These are phyloP conservation scores for Cystobasidium ongulense DNA, from an alignment of 768 basidiomycete species.

Conservation along the genomic window DNA sequence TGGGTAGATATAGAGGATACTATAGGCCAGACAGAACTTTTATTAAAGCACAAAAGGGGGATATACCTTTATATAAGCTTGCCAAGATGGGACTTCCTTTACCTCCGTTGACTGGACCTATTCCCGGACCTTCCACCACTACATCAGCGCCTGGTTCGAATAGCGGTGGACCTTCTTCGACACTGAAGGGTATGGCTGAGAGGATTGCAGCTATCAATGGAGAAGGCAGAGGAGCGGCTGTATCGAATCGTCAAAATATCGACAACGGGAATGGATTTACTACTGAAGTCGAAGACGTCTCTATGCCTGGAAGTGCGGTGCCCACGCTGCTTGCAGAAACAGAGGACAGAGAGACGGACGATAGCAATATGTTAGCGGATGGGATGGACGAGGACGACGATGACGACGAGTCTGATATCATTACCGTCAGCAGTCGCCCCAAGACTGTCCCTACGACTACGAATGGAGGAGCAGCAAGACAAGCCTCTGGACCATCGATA, in stretches of 20 bases:
- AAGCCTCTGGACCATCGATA: not conserved
- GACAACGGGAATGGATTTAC: not conserved
- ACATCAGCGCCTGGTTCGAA: not conserved
- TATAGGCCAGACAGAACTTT: slow-evolving; percentile 5
- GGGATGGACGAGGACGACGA: not conserved
- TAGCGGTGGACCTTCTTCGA: not conserved
- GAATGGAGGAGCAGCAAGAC: not conserved
- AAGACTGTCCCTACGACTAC: not conserved
- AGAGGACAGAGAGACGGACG: slow-evolving; percentile 1
- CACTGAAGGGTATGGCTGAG: not conserved
- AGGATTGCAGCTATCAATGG: not conserved
- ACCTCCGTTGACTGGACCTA: not conserved
- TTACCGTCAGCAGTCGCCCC: not conserved
- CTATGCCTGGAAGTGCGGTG: slow-evolving; percentile 19
- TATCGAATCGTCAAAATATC: not conserved
- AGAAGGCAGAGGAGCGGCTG: not conserved
- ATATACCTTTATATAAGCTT: slow-evolving; percentile 27
- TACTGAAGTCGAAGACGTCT: not conserved
- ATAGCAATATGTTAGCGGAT: not conserved
- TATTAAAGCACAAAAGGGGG: slow-evolving; percentile 15
- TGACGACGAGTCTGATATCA: not conserved
- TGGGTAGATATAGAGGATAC: slow-evolving; percentile 21
- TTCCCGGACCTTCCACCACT: not conserved
- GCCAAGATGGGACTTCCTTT: slow-evolving; percentile 26
- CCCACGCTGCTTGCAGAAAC: slow-evolving; percentile 18